These are phyloP conservation scores for Aspergillus versicolor DNA, from an alignment of 2,329 filamentous ascomycete genomes.

Conservation along the genomic window DNA sequence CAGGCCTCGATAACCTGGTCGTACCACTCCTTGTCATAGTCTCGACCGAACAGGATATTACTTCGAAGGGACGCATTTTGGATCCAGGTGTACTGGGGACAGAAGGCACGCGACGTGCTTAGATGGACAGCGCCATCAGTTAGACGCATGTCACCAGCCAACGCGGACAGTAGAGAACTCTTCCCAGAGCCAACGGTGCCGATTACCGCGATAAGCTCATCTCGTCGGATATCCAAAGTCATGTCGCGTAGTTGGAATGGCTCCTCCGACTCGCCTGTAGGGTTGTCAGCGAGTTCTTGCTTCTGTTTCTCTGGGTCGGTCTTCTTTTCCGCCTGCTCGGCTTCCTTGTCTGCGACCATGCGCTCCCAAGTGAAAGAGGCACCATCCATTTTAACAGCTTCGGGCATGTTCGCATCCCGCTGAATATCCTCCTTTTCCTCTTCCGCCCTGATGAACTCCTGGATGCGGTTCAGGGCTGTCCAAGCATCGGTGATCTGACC, in stretches of 20 bases:
- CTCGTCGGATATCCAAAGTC: slow-evolving; percentile 34
- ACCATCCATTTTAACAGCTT: slow-evolving; percentile 65
- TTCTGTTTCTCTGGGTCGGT: slow-evolving; percentile 52
- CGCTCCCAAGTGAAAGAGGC: slow-evolving; percentile 76
- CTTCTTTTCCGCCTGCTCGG: slow-evolving; percentile 18
- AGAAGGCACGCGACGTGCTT: slow-evolving; percentile 81
- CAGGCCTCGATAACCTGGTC: slow-evolving; percentile 81
- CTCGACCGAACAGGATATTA: slow-evolving; percentile 88
- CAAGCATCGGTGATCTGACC: slow-evolving; percentile 88
- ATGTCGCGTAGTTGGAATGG: slow-evolving; percentile 44
- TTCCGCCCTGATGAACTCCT: slow-evolving; percentile 84
- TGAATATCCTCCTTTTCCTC: slow-evolving; percentile 73
- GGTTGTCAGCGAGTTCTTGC: slow-evolving; percentile 11
- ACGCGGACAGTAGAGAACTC: slow-evolving; percentile 79
- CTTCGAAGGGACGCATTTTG: slow-evolving; percentile 84
- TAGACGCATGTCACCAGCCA: slow-evolving; percentile 83
- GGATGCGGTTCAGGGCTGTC: slow-evolving; percentile 78
- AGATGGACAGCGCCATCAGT: slow-evolving; percentile 63
- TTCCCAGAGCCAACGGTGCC: slow-evolving; percentile 74
- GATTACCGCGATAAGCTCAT: slow-evolving; percentile 62
- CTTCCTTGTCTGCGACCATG: not conserved
- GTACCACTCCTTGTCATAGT: slow-evolving; percentile 75
- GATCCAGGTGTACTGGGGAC: slow-evolving; percentile 97
- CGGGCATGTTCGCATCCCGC: slow-evolving; percentile 52
- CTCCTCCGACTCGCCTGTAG: slow-evolving; percentile 19